Evolutionary conservation across 73 alveolate genomes (phyloP).

Genomic region (Paramecium biaurelia): DNA sequence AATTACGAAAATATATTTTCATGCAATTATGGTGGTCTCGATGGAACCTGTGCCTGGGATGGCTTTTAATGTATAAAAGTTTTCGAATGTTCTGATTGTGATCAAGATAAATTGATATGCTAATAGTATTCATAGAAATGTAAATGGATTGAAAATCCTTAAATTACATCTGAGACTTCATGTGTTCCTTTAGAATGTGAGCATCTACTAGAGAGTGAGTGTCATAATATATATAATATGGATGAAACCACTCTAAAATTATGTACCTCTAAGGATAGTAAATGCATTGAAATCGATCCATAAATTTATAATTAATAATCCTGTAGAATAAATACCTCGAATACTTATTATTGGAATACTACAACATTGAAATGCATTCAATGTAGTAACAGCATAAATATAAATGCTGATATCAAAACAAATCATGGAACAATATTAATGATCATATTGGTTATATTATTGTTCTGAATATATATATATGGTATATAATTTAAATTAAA

Average conservation of each 20-base stretch:
- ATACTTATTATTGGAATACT: background rate
- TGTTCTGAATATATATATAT: background rate
- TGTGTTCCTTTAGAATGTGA: background rate
- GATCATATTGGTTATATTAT: background rate
- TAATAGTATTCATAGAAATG: background rate
- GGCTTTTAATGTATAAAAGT: background rate
- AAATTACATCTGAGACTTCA: background rate
- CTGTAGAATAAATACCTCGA: background rate
- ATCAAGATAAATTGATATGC: background rate
- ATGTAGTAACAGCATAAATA: background rate
- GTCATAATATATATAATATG: background rate
- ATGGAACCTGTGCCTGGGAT: constrained; percentile 10
- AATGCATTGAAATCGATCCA: background rate
- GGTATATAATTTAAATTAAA: background rate
- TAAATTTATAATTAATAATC: background rate
- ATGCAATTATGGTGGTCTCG: background rate
- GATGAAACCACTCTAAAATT: background rate
- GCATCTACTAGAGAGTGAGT: background rate
- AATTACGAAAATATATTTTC: background rate
- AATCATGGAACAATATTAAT: background rate
- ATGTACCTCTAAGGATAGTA: background rate
- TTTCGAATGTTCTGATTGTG: background rate
- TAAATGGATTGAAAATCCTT: background rate
- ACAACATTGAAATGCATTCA: background rate
- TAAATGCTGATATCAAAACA: background rate